Evolutionary conservation across 768 basidiomycete genomes (phyloP).

Genomic region (Russula earlei): DNA sequence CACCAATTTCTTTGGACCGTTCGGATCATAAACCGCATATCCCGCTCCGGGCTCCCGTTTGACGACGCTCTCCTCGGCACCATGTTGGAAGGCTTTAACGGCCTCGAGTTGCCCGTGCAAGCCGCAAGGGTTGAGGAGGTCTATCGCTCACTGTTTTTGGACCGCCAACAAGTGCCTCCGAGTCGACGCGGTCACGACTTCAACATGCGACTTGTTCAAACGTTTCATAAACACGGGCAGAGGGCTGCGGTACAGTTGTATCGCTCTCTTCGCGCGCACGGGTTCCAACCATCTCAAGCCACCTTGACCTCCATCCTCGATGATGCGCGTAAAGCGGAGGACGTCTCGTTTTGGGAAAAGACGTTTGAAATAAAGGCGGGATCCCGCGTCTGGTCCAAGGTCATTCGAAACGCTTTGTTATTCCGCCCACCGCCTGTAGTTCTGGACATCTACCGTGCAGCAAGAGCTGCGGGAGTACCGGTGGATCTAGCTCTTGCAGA

Average conservation of each 20-base stretch:
- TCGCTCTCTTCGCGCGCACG: neutral
- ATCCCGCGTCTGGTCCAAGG: constrained; percentile 41
- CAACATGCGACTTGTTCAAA: constrained; percentile 9
- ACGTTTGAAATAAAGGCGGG: constrained; percentile 34
- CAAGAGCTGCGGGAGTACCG: constrained; percentile 34
- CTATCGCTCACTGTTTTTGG: constrained; percentile 11
- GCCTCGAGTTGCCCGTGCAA: neutral
- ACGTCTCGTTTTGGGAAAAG: constrained; percentile 28
- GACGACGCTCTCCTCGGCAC: constrained; percentile 13
- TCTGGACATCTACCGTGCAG: constrained; percentile 40
- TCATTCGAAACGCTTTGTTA: constrained; percentile 44
- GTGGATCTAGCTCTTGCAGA: constrained; percentile 44
- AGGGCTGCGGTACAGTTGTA: neutral
- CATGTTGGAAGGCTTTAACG: constrained; percentile 19
- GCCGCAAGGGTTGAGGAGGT: constrained; percentile 16
- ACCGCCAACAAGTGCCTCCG: neutral
- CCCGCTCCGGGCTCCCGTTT: constrained; percentile 14
- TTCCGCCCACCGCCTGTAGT: constrained; percentile 33
- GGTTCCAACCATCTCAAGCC: constrained; percentile 15
- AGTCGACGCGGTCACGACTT: neutral
- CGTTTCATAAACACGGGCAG: neutral
- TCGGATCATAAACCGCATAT: constrained; percentile 12
- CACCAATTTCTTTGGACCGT: constrained; percentile 9
- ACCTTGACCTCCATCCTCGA: constrained; percentile 11
- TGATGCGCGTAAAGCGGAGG: constrained; percentile 1